Percentiles rank a stretch among this genome's conserved stretches.
These are phyloP conservation scores for Debaryomyces castellii DNA, from an alignment of 805 yeast genomes.

Conservation along the genomic window DNA sequence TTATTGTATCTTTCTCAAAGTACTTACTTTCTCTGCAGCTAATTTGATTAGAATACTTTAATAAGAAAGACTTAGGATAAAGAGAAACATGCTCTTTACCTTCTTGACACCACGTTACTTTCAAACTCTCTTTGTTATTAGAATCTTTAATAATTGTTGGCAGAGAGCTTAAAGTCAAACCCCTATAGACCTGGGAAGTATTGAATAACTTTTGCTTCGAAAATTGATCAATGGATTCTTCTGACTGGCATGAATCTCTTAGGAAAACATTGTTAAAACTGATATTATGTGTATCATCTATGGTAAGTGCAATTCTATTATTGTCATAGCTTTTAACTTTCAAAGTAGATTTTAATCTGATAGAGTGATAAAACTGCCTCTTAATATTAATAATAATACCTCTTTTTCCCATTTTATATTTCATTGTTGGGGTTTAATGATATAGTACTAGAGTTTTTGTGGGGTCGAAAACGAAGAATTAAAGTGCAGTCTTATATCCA, in stretches of 20 bases:
- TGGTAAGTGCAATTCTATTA: constrained; percentile 20
- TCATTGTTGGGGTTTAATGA: neutral
- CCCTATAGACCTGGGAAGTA: constrained; percentile 47
- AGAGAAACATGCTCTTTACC: constrained; percentile 22
- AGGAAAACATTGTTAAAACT: constrained; percentile 54
- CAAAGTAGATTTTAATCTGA: neutral
- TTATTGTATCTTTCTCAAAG: constrained; percentile 28
- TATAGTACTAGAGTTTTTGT: neutral
- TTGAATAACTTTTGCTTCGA: constrained; percentile 65
- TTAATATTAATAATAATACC: neutral
- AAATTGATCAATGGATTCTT: constrained; percentile 49
- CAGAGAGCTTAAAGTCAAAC: constrained; percentile 34
- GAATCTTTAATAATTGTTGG: constrained; percentile 29
- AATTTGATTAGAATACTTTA: constrained; percentile 35
- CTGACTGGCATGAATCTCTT: constrained; percentile 60
- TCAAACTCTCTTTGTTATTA: constrained; percentile 27
- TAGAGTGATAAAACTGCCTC: neutral
- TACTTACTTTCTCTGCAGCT: constrained; percentile 35
- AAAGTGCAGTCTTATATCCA: neutral
- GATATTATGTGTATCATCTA: constrained; percentile 22
- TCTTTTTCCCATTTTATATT: neutral
- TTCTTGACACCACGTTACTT: constrained; percentile 39
- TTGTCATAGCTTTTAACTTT: constrained; percentile 15
- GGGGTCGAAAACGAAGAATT: neutral
- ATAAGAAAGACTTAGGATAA: constrained; percentile 49